phyloP scores from a whole-genome alignment of 306 rosid genomes.

The Inga laurina region DNA sequence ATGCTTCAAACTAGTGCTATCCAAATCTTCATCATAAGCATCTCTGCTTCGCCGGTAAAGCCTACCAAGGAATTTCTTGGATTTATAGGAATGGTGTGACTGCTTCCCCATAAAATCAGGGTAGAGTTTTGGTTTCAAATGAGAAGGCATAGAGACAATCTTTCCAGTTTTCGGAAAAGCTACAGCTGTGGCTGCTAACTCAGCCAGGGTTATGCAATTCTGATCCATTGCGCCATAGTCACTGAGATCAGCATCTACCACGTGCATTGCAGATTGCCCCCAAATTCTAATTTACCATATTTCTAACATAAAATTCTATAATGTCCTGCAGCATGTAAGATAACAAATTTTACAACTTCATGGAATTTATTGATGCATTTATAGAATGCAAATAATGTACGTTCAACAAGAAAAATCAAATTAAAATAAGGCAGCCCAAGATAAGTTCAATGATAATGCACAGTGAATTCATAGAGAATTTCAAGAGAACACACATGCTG shows the following conservation, averaged over 20 bases:
- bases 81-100: conserved; percentile 65
- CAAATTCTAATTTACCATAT: conserved; percentile 74
- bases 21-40: conserved; percentile 54
- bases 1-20: conserved; percentile 35
- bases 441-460: not conserved
- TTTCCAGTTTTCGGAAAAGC: conserved; percentile 90
- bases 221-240: conserved; percentile 70
- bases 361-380: not conserved
- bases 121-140: conserved; percentile 72
- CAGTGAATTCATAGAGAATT: not conserved
- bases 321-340: conserved; percentile 64
- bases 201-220: conserved; percentile 67
- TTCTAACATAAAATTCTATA: conserved; percentile 59
- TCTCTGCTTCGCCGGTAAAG: conserved; percentile 67
- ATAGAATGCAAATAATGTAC: not conserved
- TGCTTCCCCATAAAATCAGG: conserved; percentile 95
- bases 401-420: not conserved
- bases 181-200: conserved; percentile 85
- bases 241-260: conserved; percentile 87
- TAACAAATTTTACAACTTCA: not conserved
- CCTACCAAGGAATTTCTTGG: conserved; percentile 74
- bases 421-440: not conserved
- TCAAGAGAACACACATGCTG: not conserved
- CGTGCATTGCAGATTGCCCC: conserved; percentile 91
- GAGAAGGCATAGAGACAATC: conserved; percentile 59